A percentile compares a stretch with the other conserved stretches of the same genome.
phyloP scores from a whole-genome alignment of 257 asterid genomes.

The Solanum medicagineum region DNA sequence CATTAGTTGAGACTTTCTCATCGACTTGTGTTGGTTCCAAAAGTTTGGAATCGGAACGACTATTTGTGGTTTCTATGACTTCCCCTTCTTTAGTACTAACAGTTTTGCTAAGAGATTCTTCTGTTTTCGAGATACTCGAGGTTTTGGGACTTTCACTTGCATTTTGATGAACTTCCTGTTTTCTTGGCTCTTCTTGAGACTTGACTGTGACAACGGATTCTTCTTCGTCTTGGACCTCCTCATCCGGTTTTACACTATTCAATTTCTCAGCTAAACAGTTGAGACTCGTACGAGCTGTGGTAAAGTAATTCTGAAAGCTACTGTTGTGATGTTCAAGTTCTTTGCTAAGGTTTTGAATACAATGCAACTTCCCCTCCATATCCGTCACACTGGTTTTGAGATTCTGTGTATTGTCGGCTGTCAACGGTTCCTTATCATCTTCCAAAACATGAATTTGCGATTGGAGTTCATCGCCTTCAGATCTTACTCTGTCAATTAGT shows the following conservation, averaged over 20 bases:
- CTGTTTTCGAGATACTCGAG: neutral
- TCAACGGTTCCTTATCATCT: slow-evolving; percentile 29
- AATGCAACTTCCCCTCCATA: slow-evolving; percentile 50
- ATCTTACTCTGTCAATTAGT: slow-evolving; percentile 47
- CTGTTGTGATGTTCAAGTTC: slow-evolving; percentile 43
- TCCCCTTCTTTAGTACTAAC: slow-evolving; percentile 6
- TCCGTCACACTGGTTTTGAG: slow-evolving; percentile 37
- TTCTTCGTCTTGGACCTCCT: slow-evolving; percentile 36
- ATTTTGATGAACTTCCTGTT: neutral
- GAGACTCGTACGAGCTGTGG: slow-evolving; percentile 47
- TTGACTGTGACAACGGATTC: neutral
- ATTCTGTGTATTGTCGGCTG: slow-evolving; percentile 9
- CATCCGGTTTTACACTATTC: slow-evolving; percentile 45
- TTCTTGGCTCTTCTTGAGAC: slow-evolving; percentile 3
- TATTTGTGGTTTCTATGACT: slow-evolving; percentile 9
- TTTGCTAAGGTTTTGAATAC: slow-evolving; percentile 37
- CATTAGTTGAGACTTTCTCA: neutral
- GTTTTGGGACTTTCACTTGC: neutral
- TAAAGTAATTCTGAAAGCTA: slow-evolving; percentile 38
- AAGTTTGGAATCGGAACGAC: neutral
- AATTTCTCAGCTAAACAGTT: slow-evolving; percentile 47
- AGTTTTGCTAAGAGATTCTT: neutral
- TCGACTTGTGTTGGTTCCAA: slow-evolving; percentile 1
- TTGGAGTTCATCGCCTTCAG: slow-evolving; percentile 61
- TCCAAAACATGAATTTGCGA: slow-evolving; percentile 42